A percentile compares a stretch with the other conserved stretches of the same genome.
Evolutionary conservation across 192 early-diverging fungal species (phyloP).

Genomic region (Entophlyctis luteolus): DNA sequence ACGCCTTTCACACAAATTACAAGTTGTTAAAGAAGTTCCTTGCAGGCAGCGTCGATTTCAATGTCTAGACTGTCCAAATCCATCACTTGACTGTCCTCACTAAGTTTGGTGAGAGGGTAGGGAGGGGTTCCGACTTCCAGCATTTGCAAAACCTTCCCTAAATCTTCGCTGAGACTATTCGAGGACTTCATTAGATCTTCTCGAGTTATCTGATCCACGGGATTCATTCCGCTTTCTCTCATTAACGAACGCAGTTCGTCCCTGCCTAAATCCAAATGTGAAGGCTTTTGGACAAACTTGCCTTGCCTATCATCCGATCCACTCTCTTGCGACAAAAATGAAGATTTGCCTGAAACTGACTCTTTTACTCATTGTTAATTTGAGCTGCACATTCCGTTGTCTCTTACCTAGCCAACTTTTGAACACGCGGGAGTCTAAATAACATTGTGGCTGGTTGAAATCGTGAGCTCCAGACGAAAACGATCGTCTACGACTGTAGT

Average conservation of each 20-base stretch:
- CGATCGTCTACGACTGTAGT: too few species aligned
- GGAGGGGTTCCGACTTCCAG: background rate
- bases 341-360: background rate
- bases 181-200: slow-evolving; percentile 3
- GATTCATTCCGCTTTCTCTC: slow-evolving; percentile 5
- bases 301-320: background rate
- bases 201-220: background rate
- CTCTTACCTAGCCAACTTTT: background rate
- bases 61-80: too few species aligned
- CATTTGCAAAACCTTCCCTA: background rate
- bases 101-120: background rate
- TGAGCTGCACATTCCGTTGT: background rate
- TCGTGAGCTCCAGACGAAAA: too few species aligned
- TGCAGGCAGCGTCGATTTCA: too few species aligned
- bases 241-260: background rate
- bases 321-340: background rate
- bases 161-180: background rate
- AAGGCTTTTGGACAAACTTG: background rate
- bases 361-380: background rate
- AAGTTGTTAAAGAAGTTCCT: too few species aligned
- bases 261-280: slow-evolving; percentile 1
- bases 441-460: background rate
- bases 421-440: background rate
- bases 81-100: background rate
- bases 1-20: too few species aligned